Evolutionary conservation across 805 yeast species (phyloP).

Genomic region (Metschnikowia santaceciliae): DNA sequence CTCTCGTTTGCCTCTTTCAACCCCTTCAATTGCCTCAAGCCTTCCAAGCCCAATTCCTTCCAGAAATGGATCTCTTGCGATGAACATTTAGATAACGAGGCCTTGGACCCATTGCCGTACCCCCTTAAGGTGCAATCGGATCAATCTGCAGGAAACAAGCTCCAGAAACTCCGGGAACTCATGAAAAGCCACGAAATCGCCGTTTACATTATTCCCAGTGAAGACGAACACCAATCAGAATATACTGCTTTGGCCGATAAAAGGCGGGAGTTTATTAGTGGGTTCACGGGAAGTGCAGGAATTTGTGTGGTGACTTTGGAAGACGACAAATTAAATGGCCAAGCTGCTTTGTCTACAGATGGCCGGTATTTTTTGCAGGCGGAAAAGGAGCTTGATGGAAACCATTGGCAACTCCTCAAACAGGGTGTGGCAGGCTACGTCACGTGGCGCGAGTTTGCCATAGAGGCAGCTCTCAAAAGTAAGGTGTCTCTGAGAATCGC

Average conservation of each 20-base stretch:
- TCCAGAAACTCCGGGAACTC: constrained; percentile 11
- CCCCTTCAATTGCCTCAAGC: background rate
- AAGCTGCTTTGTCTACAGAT: constrained; percentile 85
- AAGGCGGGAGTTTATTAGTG: constrained; percentile 17
- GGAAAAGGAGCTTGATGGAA: constrained; percentile 67
- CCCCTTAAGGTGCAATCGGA: constrained; percentile 1
- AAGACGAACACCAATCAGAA: constrained; percentile 21
- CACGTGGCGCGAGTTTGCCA: constrained; percentile 74
- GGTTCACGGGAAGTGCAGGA: constrained; percentile 20
- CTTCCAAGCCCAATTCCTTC: background rate
- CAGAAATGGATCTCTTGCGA: constrained; percentile 6
- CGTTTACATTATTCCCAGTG: constrained; percentile 20
- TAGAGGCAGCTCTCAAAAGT: constrained; percentile 52
- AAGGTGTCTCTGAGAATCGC: constrained; percentile 56
- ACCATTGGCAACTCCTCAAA: constrained; percentile 71
- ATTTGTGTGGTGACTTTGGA: constrained; percentile 22
- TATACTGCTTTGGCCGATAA: constrained; percentile 18
- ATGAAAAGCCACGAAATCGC: constrained; percentile 14
- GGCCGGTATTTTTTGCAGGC: constrained; percentile 96
- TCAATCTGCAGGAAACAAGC: constrained; percentile 7
- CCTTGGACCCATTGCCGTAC: constrained; percentile 27
- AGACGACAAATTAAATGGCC: constrained; percentile 48
- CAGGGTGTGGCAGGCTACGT: constrained; percentile 71
- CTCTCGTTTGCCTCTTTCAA: background rate
- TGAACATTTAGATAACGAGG: constrained; percentile 19